Conservation (phyloP, 306 rosid genomes). For the Acacia crassicarpa region DNA sequence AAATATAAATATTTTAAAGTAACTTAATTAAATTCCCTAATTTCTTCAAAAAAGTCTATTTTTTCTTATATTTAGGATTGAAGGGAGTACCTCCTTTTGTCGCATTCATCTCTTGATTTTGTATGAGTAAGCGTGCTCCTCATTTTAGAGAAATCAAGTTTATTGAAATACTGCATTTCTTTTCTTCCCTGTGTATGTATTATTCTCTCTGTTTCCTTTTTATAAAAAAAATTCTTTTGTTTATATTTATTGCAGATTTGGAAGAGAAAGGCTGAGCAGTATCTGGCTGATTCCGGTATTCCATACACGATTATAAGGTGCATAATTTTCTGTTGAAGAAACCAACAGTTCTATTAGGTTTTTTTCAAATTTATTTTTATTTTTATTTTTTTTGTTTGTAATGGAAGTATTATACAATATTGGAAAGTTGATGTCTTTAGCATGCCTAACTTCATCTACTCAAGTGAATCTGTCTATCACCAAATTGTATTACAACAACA, state of each 20-base stretch:
- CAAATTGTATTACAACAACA: too few species aligned
- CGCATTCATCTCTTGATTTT: not conserved
- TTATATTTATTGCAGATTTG: slow-evolving; percentile 57
- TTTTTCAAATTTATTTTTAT: too few species aligned
- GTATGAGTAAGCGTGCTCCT: not conserved
- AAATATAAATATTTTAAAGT: too few species aligned
- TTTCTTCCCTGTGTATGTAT: not conserved
- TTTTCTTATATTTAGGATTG: too few species aligned
- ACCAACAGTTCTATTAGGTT: not conserved
- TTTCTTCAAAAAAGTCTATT: too few species aligned
- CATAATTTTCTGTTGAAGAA: not conserved
- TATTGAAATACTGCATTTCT: not conserved
- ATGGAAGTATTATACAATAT: not conserved
- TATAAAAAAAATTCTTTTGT: not conserved
- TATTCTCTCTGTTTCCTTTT: slow-evolving; percentile 1
- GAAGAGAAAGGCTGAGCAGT: slow-evolving; percentile 98
- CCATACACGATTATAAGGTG: slow-evolving; percentile 95
- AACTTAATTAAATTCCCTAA: too few species aligned
- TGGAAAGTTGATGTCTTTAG: not conserved
- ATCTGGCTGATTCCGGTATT: slow-evolving; percentile 86
- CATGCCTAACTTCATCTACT: not conserved
- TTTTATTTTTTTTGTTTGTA: not conserved
- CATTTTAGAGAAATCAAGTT: slow-evolving; percentile 6
- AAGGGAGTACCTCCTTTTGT: slow-evolving; percentile 15
- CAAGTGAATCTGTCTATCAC: too few species aligned